Conservation (phyloP, 2,329 filamentous ascomycete genomes). For the Aspergillus pseudotamarii region DNA sequence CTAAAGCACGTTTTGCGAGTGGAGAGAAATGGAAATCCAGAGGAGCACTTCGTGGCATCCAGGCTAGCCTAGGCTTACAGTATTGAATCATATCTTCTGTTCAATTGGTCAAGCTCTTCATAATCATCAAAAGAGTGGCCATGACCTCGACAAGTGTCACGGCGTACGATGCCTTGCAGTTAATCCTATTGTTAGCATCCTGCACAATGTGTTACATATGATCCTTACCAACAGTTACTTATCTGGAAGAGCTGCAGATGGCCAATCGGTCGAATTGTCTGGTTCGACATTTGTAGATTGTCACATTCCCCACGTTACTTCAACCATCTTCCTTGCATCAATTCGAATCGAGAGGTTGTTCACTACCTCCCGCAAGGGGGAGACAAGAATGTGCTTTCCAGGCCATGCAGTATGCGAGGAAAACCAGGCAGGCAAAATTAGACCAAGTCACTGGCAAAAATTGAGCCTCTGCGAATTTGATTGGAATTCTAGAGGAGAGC, state of each 20-base stretch:
- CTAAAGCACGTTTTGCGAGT: neutral
- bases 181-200: neutral
- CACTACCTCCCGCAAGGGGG: conserved; percentile 1
- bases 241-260: neutral
- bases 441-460: neutral
- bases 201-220: neutral
- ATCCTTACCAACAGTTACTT: neutral
- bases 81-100: neutral
- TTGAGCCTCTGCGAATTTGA: neutral
- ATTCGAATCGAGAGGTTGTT: neutral
- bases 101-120: neutral
- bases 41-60: neutral
- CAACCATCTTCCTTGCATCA: neutral
- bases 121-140: neutral
- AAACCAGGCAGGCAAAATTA: neutral
- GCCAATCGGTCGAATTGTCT: neutral
- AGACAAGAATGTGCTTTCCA: neutral
- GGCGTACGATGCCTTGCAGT: neutral
- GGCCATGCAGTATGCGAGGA: conserved; percentile 6
- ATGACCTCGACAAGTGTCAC: neutral
- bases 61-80: neutral
- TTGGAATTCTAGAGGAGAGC: neutral
- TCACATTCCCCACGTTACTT: conserved; percentile 3
- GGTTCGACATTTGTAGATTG: neutral
- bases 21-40: neutral